These are phyloP conservation scores for Ceratocystis alfenasii DNA, from an alignment of 2,329 filamentous ascomycete genomes.

Conservation along the genomic window DNA sequence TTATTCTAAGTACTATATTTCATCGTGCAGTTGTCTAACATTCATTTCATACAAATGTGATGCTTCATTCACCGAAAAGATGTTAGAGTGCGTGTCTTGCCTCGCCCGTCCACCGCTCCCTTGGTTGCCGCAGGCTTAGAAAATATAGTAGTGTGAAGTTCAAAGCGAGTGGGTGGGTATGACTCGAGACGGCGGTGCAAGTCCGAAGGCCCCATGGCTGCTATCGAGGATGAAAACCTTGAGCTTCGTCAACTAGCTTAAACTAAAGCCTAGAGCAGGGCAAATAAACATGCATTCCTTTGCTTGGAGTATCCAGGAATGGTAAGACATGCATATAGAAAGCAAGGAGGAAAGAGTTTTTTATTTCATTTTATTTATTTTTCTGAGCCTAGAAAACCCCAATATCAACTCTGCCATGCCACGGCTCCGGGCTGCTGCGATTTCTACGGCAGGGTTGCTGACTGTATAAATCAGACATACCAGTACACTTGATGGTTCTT, in stretches of 20 bases:
- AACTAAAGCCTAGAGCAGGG: not conserved
- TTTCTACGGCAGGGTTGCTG: not conserved
- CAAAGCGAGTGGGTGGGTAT: conserved; percentile 10
- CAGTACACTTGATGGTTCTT: not conserved
- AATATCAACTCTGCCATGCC: not conserved
- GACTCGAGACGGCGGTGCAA: conserved; percentile 20
- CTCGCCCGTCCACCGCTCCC: not conserved
- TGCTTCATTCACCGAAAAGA: not conserved
- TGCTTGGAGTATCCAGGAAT: not conserved
- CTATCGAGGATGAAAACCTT: conserved; percentile 8
- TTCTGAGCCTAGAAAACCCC: not conserved
- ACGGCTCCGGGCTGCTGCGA: not conserved
- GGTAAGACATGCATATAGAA: not conserved
- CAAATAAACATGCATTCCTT: not conserved
- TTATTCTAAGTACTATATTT: not conserved
- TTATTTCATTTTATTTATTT: not conserved
- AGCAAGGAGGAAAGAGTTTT: not conserved
- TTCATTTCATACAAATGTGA: not conserved
- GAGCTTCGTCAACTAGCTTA: not conserved
- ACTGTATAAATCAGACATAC: not conserved
- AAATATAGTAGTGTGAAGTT: not conserved
- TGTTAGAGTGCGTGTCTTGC: not conserved
- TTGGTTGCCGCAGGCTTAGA: not conserved
- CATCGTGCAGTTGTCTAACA: not conserved
- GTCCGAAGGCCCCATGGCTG: conserved; percentile 14